These are phyloP conservation scores for Agrostemma githago DNA, from an alignment of 148 eudicot species.

Conservation along the genomic window DNA sequence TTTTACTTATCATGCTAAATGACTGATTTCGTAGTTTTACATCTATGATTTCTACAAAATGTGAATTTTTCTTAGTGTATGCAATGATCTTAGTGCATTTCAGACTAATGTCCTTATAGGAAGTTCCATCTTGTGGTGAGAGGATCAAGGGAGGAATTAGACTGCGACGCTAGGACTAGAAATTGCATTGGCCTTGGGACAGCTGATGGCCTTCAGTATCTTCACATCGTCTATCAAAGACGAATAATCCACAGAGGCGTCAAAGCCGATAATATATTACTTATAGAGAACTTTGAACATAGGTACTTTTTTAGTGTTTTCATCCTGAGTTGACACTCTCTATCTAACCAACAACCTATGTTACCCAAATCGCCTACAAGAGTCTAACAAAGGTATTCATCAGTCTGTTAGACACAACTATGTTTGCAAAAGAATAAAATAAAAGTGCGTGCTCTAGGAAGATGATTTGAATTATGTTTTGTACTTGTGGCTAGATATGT, in stretches of 20 bases:
- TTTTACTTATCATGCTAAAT: too few relatives aligned
- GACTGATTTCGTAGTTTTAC: too few relatives aligned
- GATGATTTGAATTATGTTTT: not conserved
- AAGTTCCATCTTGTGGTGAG: conserved; percentile 1
- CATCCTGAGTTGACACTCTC: not conserved
- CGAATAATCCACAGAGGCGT: conserved; percentile 92
- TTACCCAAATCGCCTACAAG: not conserved
- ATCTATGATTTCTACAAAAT: too few relatives aligned
- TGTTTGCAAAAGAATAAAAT: too few relatives aligned
- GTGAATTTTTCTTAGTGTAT: too few relatives aligned
- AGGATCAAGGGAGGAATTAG: conserved; percentile 51
- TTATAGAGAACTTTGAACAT: conserved; percentile 23
- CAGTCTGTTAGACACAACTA: not conserved
- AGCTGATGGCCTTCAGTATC: conserved; percentile 75
- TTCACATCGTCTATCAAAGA: conserved; percentile 74
- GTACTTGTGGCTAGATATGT: conserved; percentile 52
- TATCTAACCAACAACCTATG: not conserved
- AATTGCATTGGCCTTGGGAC: conserved; percentile 51
- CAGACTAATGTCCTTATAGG: not conserved
- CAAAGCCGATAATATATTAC: conserved; percentile 78
- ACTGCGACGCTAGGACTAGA: conserved; percentile 62
- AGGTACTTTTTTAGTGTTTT: conserved; percentile 32
- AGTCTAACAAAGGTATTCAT: not conserved
- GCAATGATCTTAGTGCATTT: not conserved
- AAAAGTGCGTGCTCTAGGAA: not conserved